Evolutionary conservation across 116 monocot genomes (phyloP), one percentile per base, ranked within the genome.

Genomic region (Zostera marina): DNA sequence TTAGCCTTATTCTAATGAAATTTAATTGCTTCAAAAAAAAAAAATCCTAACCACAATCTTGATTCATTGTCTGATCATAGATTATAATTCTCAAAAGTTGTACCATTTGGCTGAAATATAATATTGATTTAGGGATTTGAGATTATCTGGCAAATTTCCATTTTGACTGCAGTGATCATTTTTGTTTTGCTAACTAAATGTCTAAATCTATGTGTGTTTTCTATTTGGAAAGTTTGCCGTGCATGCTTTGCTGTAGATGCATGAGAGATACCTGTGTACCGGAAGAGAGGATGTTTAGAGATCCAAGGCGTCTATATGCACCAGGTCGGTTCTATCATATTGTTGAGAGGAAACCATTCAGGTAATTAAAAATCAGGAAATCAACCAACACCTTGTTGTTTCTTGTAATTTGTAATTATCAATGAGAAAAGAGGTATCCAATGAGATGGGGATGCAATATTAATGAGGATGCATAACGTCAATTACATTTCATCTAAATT

Each of bases 311-410:
- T 61, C 79, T 94, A 24, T 94, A 94, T 66, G 79, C 84, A 58
- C 93, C 93, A 10, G 93, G 93, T 41, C 79, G 88, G 7, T 67
- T 94, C 44, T 94, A 94, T 72, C 93, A 94, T 59, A 94, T 94
- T 66, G 88, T 88, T 14, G 88, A 94, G 67, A 78, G 93, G 65
- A 94, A 84, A 62, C 77, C 76, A 42, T 88, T 72, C 69, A 83
- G 76, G 87, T 76, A 71, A 66, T 10, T 64, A 26, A 9, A 22
- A 2, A 20, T 22, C 53, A 22, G 53, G 23, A 53, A 11, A 9
- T 25, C 10, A 22, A 4, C 53, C 10, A 53, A 22, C 22, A 53
- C 16, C 21, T 9, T 0, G 3, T 24, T 22, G 15, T 48, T 14
- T 6, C 8, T 48, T 48, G 16, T 48, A 16, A 16, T 48, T 16